A percentile compares a stretch with the other conserved stretches of the same genome.
Conservation (phyloP, 139 green algal species). For the Tetradesmus lagerheimii region DNA sequence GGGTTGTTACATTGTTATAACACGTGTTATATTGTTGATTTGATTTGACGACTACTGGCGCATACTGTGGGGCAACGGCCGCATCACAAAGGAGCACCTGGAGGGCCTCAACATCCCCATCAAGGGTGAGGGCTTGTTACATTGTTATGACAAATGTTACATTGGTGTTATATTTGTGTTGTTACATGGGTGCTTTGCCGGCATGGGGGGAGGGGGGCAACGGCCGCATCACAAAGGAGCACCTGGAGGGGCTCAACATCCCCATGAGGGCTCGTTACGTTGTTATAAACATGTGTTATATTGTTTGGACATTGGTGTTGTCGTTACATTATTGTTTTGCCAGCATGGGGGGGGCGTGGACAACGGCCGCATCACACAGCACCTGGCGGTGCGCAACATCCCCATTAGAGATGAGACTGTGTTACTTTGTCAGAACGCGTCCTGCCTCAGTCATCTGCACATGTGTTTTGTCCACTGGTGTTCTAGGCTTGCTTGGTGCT, state of each 20-base stretch:
- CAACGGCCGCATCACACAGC: constrained; percentile 68
- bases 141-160: not conserved
- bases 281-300: not conserved
- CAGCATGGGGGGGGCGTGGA: too few species aligned
- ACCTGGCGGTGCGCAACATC: constrained; percentile 75
- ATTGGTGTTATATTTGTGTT: too few species aligned
- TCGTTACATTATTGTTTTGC: too few species aligned
- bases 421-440: too few species aligned
- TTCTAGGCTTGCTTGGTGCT: too few species aligned
- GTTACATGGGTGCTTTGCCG: too few species aligned
- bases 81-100: constrained; percentile 78
- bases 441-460: too few species aligned
- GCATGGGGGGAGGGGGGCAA: too few species aligned
- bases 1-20: not conserved
- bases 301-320: too few species aligned
- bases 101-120: constrained; percentile 74
- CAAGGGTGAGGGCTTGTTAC: constrained; percentile 41
- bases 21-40: too few species aligned
- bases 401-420: too few species aligned
- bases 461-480: too few species aligned
- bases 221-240: constrained; percentile 73
- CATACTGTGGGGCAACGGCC: constrained; percentile 82
- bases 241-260: constrained; percentile 73
- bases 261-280: constrained; percentile 51
- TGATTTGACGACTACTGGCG: constrained; percentile 72